Percentiles rank a stretch among this genome's conserved stretches.
phyloP scores from a whole-genome alignment of 306 rosid genomes.

The Astragalus glycyphyllos region DNA sequence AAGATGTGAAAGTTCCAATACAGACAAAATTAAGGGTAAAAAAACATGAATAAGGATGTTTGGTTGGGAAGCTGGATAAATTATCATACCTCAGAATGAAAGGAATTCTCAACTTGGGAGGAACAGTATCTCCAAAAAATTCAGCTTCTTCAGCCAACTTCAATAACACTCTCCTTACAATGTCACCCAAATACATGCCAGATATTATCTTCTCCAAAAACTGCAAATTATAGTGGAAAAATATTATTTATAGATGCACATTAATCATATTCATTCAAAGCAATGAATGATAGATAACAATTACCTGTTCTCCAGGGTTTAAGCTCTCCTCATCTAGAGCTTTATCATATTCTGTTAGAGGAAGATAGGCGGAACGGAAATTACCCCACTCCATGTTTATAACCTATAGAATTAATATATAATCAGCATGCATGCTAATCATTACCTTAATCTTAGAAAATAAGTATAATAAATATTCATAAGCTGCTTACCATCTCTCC shows the following conservation, averaged over 20 bases:
- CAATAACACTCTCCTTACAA: slow-evolving; percentile 79
- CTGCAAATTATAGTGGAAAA: slow-evolving; percentile 57
- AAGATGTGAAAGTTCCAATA: slow-evolving; percentile 19
- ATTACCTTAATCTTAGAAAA: slow-evolving; percentile 11
- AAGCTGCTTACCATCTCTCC: slow-evolving; percentile 84
- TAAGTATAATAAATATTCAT: slow-evolving; percentile 9
- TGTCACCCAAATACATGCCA: slow-evolving; percentile 98
- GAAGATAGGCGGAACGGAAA: slow-evolving; percentile 88
- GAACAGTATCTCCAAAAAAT: slow-evolving; percentile 84
- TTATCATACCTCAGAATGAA: slow-evolving; percentile 73
- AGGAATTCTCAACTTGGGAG: slow-evolving; percentile 76
- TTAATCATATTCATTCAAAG: slow-evolving; percentile 14
- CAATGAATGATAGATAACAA: slow-evolving; percentile 31
- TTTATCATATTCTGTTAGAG: slow-evolving; percentile 82
- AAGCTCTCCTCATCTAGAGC: slow-evolving; percentile 79
- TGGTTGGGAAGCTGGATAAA: background rate
- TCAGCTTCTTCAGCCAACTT: slow-evolving; percentile 92
- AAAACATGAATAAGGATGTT: background rate
- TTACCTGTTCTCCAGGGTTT: slow-evolving; percentile 98
- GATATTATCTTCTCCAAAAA: slow-evolving; percentile 90
- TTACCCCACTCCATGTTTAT: slow-evolving; percentile 99
- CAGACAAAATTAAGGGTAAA: slow-evolving; percentile 21
- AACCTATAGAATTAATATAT: slow-evolving; percentile 57
- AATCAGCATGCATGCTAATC: slow-evolving; percentile 9
- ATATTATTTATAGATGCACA: slow-evolving; percentile 32